A percentile compares a stretch with the other conserved stretches of the same genome.
Evolutionary conservation across 768 basidiomycete genomes (phyloP).

Genomic region (Leucocoprinus leucothites): DNA sequence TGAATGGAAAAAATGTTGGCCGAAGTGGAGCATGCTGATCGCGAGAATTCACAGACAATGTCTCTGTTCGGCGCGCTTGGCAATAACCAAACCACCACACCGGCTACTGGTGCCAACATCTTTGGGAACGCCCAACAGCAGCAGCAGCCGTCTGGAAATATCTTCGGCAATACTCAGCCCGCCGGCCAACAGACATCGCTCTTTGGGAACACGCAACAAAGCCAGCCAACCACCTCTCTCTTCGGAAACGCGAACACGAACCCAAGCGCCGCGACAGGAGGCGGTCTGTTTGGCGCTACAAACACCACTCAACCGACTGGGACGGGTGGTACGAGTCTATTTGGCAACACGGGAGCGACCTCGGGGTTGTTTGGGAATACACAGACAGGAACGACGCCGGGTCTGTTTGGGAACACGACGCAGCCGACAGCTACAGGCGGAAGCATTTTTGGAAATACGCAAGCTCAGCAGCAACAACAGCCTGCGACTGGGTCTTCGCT

Average conservation of each 20-base stretch:
- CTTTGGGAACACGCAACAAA: conserved; percentile 22
- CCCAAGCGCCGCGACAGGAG: background rate
- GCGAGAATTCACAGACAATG: conserved; percentile 16
- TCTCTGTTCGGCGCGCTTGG: conserved; percentile 24
- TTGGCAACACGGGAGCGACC: conserved; percentile 12
- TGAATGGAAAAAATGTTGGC: background rate
- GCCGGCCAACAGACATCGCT: conserved; percentile 12
- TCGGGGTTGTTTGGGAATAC: conserved; percentile 26
- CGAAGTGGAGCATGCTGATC: conserved; percentile 2
- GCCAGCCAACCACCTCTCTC: background rate
- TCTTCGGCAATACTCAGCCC: conserved; percentile 15
- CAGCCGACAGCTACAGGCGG: conserved; percentile 11
- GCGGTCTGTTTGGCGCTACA: conserved; percentile 13
- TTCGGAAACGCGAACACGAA: background rate
- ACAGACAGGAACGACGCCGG: conserved; percentile 1
- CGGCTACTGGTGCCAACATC: conserved; percentile 16
- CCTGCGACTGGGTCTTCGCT: background rate
- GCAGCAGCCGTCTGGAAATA: conserved; percentile 14
- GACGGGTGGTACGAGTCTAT: conserved; percentile 5
- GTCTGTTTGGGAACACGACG: conserved; percentile 21
- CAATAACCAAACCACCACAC: conserved; percentile 12
- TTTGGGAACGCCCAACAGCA: conserved; percentile 20
- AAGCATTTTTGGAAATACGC: conserved; percentile 27
- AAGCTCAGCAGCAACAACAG: conserved; percentile 18
- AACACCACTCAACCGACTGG: background rate